These are phyloP conservation scores for Meyerozyma smithsonii DNA, from an alignment of 1,139 yeast species.

Conservation along the genomic window DNA sequence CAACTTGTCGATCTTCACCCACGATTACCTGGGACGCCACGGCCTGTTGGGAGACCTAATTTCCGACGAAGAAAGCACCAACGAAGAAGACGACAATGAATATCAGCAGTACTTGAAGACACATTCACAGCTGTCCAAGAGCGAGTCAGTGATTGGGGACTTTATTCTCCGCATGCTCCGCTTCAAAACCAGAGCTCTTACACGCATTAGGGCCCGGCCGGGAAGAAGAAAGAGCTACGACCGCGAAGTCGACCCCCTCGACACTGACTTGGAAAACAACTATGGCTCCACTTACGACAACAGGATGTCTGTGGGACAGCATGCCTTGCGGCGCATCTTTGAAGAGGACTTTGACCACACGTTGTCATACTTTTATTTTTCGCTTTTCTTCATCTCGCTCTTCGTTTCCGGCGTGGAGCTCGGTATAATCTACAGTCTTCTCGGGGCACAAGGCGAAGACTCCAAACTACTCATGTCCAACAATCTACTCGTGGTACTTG, in stretches of 20 bases:
- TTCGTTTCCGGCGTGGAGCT: slow-evolving; percentile 41
- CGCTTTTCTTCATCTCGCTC: slow-evolving; percentile 30
- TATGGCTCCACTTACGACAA: slow-evolving; percentile 36
- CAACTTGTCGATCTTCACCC: slow-evolving; percentile 13
- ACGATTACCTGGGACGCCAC: slow-evolving; percentile 4
- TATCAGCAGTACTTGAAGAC: slow-evolving; percentile 4
- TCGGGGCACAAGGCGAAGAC: slow-evolving; percentile 19
- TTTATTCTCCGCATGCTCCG: slow-evolving; percentile 16
- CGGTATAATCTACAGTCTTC: slow-evolving; percentile 38
- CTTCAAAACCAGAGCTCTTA: slow-evolving; percentile 14
- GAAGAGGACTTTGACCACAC: slow-evolving; percentile 34
- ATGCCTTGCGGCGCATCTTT: slow-evolving; percentile 18
- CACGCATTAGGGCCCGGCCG: no score
- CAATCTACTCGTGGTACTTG: slow-evolving; percentile 31
- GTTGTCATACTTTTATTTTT: slow-evolving; percentile 33
- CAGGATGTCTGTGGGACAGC: neutral
- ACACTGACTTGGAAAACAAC: slow-evolving; percentile 7
- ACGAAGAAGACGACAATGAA: slow-evolving; percentile 3
- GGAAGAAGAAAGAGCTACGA: no score
- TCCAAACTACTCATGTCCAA: slow-evolving; percentile 23
- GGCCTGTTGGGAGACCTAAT: slow-evolving; percentile 2
- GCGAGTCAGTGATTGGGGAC: slow-evolving; percentile 12
- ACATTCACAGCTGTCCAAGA: neutral
- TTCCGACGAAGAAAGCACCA: slow-evolving; percentile 4
- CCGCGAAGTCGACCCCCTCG: neutral